These are phyloP conservation scores for Blastocystis sp. DNA, from an alignment of 352 stramenopile genomes.

Conservation along the genomic window DNA sequence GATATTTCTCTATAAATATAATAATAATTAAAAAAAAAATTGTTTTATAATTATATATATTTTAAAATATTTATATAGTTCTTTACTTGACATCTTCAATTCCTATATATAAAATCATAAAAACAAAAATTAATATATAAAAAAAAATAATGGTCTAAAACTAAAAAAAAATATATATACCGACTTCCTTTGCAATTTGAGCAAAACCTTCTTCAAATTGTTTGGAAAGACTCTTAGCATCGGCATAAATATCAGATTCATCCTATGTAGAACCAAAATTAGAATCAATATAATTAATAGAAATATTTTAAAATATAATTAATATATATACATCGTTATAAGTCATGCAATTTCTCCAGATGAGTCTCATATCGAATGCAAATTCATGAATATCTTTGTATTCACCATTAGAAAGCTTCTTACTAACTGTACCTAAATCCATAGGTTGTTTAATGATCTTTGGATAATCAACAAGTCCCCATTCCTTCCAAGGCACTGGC, in stretches of 20 bases:
- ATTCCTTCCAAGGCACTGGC: slow-evolving; percentile 42
- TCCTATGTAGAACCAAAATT: slow-evolving; percentile 44
- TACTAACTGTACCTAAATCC: slow-evolving; percentile 40
- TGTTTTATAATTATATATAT: too few relatives aligned
- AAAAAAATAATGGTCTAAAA: too few relatives aligned
- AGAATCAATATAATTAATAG: neutral
- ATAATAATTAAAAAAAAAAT: too few relatives aligned
- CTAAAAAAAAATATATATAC: too few relatives aligned
- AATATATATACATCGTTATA: slow-evolving; percentile 35
- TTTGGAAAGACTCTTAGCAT: slow-evolving; percentile 59
- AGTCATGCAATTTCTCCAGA: slow-evolving; percentile 43
- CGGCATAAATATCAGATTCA: slow-evolving; percentile 59
- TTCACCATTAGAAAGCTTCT: slow-evolving; percentile 25
- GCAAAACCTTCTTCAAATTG: slow-evolving; percentile 58
- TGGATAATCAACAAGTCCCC: slow-evolving; percentile 39
- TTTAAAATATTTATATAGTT: too few relatives aligned
- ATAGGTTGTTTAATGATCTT: slow-evolving; percentile 42
- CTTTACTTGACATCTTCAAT: too few relatives aligned
- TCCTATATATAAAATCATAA: too few relatives aligned
- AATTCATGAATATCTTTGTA: slow-evolving; percentile 40
- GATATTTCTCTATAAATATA: too few relatives aligned
- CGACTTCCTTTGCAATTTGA: slow-evolving; percentile 38
- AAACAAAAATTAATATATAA: too few relatives aligned
- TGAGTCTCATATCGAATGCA: slow-evolving; percentile 39
- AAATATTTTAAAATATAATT: neutral